phyloP scores from a whole-genome alignment of 2,329 filamentous ascomycete genomes.

The Sporothrix inflata region DNA sequence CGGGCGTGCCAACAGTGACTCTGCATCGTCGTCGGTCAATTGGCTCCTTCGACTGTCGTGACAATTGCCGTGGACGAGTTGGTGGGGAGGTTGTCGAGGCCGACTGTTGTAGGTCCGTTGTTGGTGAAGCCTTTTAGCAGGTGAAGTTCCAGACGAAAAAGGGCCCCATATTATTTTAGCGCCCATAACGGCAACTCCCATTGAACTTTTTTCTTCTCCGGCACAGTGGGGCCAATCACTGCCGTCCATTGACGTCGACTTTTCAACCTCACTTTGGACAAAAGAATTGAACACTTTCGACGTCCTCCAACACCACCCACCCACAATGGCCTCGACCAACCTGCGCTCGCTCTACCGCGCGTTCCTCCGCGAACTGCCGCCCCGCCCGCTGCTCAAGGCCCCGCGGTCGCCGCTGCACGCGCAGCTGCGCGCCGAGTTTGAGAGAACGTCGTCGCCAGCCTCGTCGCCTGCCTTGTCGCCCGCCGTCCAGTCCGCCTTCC shows the following conservation, averaged over 20 bases:
- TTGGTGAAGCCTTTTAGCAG: not conserved
- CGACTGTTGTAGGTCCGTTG: not conserved
- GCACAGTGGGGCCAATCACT: not conserved
- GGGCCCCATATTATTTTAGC: not conserved
- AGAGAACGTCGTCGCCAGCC: too few relatives aligned
- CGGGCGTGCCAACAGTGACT: conserved; percentile 23
- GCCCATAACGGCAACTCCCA: conserved; percentile 8
- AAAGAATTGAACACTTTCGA: too few relatives aligned
- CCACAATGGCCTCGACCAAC: conserved; percentile 37
- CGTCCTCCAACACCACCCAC: not conserved
- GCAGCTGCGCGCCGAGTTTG: conserved; percentile 68
- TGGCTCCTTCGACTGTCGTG: not conserved
- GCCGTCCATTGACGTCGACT: not conserved
- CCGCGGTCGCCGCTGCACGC: conserved; percentile 70
- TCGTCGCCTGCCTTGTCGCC: conserved; percentile 38
- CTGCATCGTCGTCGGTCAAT: conserved; percentile 11
- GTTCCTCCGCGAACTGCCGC: conserved; percentile 85
- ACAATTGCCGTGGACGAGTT: not conserved
- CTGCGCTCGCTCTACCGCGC: conserved; percentile 83
- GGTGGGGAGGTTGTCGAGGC: not conserved
- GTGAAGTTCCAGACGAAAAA: conserved; percentile 4
- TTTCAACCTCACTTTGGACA: not conserved
- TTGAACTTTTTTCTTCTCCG: not conserved
- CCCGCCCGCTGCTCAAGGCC: conserved; percentile 60
- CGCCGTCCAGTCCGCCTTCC: conserved; percentile 30